phyloP scores from a whole-genome alignment of 116 monocot genomes.

The Phalaenopsis hybrid region DNA sequence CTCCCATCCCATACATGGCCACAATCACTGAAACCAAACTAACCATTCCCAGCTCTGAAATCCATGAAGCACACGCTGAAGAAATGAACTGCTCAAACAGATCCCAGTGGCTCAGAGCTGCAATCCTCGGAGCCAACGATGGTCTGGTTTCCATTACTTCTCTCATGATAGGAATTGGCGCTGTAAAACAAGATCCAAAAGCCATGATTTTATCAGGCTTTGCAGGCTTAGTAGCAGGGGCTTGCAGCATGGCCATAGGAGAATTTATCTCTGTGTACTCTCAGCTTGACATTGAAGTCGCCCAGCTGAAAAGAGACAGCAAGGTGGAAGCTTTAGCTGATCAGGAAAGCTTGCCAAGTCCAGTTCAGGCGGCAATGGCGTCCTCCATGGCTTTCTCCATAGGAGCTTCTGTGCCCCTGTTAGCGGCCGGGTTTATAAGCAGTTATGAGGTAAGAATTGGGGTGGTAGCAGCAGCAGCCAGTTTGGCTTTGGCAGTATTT shows the following conservation, averaged over 20 bases:
- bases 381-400: conserved; percentile 50
- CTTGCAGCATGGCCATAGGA: conserved; percentile 58
- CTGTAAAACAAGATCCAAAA: conserved; percentile 18
- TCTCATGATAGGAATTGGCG: conserved; percentile 43
- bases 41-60: conserved; percentile 12
- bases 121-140: conserved; percentile 49
- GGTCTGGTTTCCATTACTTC: conserved; percentile 48
- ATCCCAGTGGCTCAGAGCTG: conserved; percentile 47
- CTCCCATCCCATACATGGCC: conserved; percentile 2
- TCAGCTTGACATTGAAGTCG: conserved; percentile 38
- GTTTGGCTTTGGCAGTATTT: conserved; percentile 35
- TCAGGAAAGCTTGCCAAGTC: conserved; percentile 16
- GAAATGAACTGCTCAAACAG: conserved; percentile 13
- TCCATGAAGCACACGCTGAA: background rate
- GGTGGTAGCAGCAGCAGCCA: conserved; percentile 42
- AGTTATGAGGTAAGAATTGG: conserved; percentile 39
- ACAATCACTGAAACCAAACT: conserved; percentile 20
- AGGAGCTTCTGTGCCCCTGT: conserved; percentile 56
- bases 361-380: conserved; percentile 44
- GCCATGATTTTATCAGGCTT: conserved; percentile 41
- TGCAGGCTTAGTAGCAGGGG: conserved; percentile 46
- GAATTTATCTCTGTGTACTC: conserved; percentile 49
- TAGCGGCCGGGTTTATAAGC: conserved; percentile 45
- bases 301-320: conserved; percentile 25
- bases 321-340: background rate